Evolutionary conservation across 2,329 filamentous ascomycete genomes (phyloP), one percentile per base, ranked within the genome.

Genomic region (Xylariales sp.): DNA sequence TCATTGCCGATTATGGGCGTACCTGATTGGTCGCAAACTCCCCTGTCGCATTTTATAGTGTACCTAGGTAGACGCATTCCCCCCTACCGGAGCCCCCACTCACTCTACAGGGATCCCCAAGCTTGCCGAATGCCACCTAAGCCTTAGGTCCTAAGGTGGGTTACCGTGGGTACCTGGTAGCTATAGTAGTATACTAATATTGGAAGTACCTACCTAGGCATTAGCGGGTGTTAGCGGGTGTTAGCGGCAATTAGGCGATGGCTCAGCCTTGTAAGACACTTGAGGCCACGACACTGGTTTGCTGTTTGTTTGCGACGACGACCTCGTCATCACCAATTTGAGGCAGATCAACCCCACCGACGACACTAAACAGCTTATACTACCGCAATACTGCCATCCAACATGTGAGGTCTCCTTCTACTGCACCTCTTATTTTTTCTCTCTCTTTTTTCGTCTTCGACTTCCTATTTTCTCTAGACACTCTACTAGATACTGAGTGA

Each of bases 211-310:
- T n/a, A 18, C 45, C 5, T 4, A n/a, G 10, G 10, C 3, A 41
- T 41, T 41, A 41, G 39, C 9, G 36, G 18, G 23, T 7, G 46
- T 50, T 59, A 64, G 62, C 45, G 53, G 61, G 36, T 8, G 18
- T 56, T 66, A 66, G 64, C 64, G 54, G 54, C 30, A 50, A 18
- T 67, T 59, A 57, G 48, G 48, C 64, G 41, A 39, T 56, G 50
- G 46, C 36, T 67, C 60, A 63, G 60, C 65, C 60, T 64, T 67
- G 55, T 64, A 64, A 63, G 50, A 57, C 55, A 65, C 49, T 68
- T 65, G 53, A 71, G 69, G 69, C 69, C 69, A 71, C 68, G 66
- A 70, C 63, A 69, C 55, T 6, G 23, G 32, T 55, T 64, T 55
- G 53, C 28, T 49, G 61, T 32, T 64, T 59, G 62, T 41, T 60